These are phyloP conservation scores for Apiotrichum sp. DNA, from an alignment of 1,284 basidiomycete species.

Conservation along the genomic window DNA sequence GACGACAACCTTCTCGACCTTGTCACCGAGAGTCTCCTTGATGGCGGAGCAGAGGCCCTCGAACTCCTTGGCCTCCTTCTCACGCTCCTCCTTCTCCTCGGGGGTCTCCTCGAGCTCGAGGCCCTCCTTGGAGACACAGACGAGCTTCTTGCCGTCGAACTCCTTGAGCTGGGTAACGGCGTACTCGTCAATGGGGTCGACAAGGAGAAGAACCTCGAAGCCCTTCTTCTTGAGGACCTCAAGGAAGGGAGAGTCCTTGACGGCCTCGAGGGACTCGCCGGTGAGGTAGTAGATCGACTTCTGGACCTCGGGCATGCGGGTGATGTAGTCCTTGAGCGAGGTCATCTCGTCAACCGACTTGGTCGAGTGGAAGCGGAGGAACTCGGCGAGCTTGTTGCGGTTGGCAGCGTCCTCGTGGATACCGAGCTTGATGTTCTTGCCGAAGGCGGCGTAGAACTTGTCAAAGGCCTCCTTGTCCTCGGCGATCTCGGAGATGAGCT, in stretches of 20 bases:
- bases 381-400: conserved; percentile 98
- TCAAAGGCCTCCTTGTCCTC: conserved; percentile 99
- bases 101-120: conserved; percentile 99
- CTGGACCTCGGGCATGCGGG: conserved; percentile 98
- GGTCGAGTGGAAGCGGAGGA: conserved; percentile 97
- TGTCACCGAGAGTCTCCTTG: conserved; percentile 95
- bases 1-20: conserved; percentile 98
- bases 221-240: conserved; percentile 99
- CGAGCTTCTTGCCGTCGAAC: conserved; percentile 96
- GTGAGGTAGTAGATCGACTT: conserved; percentile 99
- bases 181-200: conserved; percentile 98
- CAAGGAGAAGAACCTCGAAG: conserved; percentile 95
- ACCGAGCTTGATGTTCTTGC: conserved; percentile 98
- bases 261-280: conserved; percentile 88
- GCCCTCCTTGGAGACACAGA: conserved; percentile 98
- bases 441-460: conserved; percentile 92
- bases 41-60: conserved; percentile 87
- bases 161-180: conserved; percentile 98
- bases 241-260: conserved; percentile 95
- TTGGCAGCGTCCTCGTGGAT: conserved; percentile 99
- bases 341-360: conserved; percentile 88
- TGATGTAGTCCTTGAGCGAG: conserved; percentile 99
- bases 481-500: conserved; percentile 90
- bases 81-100: conserved; percentile 89
- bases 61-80: conserved; percentile 79